Conservation (phyloP, 371 early-diverging fungal genomes). For the Mortierella polycephala region DNA sequence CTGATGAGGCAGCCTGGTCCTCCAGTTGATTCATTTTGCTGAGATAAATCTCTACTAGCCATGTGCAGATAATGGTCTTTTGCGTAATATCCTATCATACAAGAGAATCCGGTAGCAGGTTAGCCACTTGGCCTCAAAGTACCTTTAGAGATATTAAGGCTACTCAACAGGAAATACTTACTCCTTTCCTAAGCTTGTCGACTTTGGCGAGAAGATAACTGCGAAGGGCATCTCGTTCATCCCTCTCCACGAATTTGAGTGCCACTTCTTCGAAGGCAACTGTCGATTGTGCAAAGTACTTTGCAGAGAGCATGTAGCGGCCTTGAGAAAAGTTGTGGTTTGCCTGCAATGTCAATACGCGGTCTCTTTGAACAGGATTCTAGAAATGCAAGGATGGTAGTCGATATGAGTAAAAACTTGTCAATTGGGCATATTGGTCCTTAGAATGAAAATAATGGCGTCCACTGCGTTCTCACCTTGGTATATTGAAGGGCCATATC, state of each 20-base stretch:
- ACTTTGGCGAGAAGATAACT: conserved; percentile 78
- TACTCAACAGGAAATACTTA: conserved; percentile 31
- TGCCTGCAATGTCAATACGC: conserved; percentile 85
- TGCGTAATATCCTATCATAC: conserved; percentile 78
- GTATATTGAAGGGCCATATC: conserved; percentile 81
- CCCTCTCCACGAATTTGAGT: conserved; percentile 81
- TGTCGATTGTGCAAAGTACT: conserved; percentile 84
- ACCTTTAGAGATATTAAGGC: neutral
- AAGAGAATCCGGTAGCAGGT: neutral
- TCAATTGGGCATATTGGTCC: too few relatives aligned
- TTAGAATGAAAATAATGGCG: neutral
- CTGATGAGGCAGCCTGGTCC: conserved; percentile 62
- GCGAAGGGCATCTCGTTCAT: conserved; percentile 80
- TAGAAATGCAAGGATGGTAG: neutral
- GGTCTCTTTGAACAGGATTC: conserved; percentile 78
- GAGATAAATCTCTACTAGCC: conserved; percentile 90
- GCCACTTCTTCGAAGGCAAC: conserved; percentile 89
- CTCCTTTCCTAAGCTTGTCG: conserved; percentile 67
- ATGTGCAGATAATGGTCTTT: conserved; percentile 83
- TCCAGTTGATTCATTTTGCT: conserved; percentile 79
- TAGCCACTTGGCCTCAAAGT: neutral
- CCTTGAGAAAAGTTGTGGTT: conserved; percentile 83
- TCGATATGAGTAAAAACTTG: neutral
- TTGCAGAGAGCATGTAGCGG: conserved; percentile 81
- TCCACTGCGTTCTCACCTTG: conserved; percentile 58